Percentiles rank a stretch among this genome's conserved stretches.
phyloP scores from a whole-genome alignment of 108 stramenopile species.

The Parietichytrium sp. region DNA sequence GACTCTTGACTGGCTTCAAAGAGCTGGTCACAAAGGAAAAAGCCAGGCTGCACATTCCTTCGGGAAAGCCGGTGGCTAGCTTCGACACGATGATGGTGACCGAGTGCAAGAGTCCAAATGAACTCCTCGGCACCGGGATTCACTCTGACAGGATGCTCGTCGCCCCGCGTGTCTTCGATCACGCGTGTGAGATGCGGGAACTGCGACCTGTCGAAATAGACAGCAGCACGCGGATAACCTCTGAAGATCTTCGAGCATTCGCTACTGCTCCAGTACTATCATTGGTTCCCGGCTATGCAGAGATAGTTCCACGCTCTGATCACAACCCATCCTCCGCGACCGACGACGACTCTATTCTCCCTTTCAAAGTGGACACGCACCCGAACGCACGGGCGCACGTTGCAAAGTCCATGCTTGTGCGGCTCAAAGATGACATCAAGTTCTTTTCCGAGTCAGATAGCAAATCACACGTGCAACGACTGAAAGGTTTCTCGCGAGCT shows the following conservation, averaged over 20 bases:
- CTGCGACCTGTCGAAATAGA: not conserved
- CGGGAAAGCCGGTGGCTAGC: not conserved
- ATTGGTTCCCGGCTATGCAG: not conserved
- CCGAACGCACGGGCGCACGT: conserved; percentile 35
- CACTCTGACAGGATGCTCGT: conserved; percentile 14
- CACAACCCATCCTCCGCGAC: not conserved
- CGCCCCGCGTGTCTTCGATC: not conserved
- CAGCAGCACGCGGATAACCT: not conserved
- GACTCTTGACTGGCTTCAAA: conserved; percentile 65
- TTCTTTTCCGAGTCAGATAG: conserved; percentile 16
- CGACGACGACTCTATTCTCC: not conserved
- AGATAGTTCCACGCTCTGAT: no score
- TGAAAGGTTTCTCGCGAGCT: not conserved
- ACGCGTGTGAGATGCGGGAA: conserved; percentile 11
- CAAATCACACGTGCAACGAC: not conserved
- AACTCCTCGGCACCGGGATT: not conserved
- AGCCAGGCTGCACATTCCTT: not conserved
- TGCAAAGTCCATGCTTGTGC: conserved; percentile 5
- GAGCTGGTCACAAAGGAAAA: not conserved
- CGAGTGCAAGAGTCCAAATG: not conserved
- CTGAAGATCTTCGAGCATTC: conserved; percentile 23
- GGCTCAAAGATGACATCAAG: not conserved
- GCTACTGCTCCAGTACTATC: conserved; percentile 21
- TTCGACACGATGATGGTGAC: not conserved
- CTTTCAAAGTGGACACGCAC: conserved; percentile 22